Percentiles rank a stretch among this genome's conserved stretches.
phyloP scores from a whole-genome alignment of 768 basidiomycete genomes.

The Heimioporus sp. region DNA sequence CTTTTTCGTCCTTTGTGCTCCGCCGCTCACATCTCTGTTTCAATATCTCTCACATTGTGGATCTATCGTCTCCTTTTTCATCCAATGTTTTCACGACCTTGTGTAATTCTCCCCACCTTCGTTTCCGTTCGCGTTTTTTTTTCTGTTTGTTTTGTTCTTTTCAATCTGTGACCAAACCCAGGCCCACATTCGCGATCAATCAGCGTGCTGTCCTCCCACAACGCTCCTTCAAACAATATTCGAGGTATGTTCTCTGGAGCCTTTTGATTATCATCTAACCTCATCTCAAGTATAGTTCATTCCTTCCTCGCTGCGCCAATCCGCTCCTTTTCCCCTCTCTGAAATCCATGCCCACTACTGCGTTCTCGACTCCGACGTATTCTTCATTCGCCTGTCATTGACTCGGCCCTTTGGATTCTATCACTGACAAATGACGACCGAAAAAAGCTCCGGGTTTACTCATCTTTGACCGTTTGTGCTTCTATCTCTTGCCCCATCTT shows the following conservation, averaged over 20 bases:
- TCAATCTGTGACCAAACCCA: background rate
- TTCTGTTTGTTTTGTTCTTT: background rate
- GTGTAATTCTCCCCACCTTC: background rate
- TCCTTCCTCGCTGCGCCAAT: background rate
- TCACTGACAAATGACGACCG: background rate
- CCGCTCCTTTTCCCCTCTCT: slow-evolving; percentile 6
- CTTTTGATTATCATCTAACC: background rate
- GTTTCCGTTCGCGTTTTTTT: background rate
- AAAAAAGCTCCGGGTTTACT: background rate
- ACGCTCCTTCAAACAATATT: slow-evolving; percentile 12
- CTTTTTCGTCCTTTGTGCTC: background rate
- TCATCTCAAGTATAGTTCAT: slow-evolving; percentile 1
- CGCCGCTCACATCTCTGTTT: slow-evolving; percentile 5
- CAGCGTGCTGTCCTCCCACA: background rate
- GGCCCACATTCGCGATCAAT: slow-evolving; percentile 2
- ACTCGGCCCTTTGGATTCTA: background rate
- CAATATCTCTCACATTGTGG: background rate
- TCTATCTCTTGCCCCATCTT: background rate
- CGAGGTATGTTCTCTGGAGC: slow-evolving; percentile 10
- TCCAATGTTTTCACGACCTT: slow-evolving; percentile 4
- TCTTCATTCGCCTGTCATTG: background rate
- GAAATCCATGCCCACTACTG: background rate
- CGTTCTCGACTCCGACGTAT: slow-evolving; percentile 1
- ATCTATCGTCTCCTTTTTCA: slow-evolving; percentile 9
- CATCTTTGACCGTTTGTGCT: background rate